These are phyloP conservation scores for Colletotrichum sp. DNA, from an alignment of 2,329 filamentous ascomycete species.

Conservation along the genomic window DNA sequence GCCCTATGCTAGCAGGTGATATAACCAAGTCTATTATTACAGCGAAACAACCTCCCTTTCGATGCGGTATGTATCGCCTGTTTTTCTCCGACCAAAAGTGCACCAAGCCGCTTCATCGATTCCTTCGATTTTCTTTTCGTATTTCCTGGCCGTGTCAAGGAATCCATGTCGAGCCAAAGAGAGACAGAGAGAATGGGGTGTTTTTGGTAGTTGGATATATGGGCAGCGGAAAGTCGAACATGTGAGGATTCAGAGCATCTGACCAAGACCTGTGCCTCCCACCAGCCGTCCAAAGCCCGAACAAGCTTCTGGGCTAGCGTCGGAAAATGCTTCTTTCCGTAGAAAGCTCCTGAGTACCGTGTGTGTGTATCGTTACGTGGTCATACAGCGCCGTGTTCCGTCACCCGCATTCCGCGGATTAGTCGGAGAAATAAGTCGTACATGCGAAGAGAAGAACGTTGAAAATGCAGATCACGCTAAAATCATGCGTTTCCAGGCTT, in stretches of 20 bases:
- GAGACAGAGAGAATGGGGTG: neutral
- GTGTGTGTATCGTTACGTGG: constrained; percentile 20
- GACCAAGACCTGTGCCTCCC: neutral
- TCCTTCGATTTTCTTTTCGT: neutral
- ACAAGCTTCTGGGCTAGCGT: constrained; percentile 9
- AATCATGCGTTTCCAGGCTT: constrained; percentile 79
- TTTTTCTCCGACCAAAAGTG: constrained; percentile 1
- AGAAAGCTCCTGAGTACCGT: constrained; percentile 9
- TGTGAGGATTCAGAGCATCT: neutral
- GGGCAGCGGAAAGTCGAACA: constrained; percentile 3
- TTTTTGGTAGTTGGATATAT: constrained; percentile 8
- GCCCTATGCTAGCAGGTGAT: constrained; percentile 23
- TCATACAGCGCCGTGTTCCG: constrained; percentile 22
- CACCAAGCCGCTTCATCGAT: neutral
- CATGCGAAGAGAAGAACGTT: constrained; percentile 11
- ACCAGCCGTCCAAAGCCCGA: constrained; percentile 1
- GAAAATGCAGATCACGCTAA: neutral
- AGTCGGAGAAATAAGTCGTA: constrained; percentile 20
- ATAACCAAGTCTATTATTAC: constrained; percentile 35
- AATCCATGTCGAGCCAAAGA: neutral
- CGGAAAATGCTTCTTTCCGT: constrained; percentile 3
- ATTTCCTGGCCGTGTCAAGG: neutral
- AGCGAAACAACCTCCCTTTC: constrained; percentile 25
- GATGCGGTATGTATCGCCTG: constrained; percentile 17
- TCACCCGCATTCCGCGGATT: constrained; percentile 20